phyloP scores from a whole-genome alignment of 2,329 filamentous ascomycete species.

The Colletotrichum sp. region DNA sequence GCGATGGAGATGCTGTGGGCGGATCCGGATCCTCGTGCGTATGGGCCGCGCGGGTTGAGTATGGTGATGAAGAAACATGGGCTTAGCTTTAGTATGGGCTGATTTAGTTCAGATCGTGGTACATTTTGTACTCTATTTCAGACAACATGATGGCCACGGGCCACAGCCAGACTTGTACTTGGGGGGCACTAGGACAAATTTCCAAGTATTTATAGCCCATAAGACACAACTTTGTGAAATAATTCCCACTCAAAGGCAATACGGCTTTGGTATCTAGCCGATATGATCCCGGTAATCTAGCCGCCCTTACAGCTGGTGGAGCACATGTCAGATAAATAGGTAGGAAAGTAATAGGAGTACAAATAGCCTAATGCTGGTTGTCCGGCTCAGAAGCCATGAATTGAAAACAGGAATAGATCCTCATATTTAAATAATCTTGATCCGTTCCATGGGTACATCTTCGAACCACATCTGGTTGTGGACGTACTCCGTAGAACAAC shows the following conservation, averaged over 20 bases:
- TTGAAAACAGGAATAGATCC: no score
- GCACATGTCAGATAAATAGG: no score
- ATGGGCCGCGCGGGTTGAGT: not conserved
- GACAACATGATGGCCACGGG: rapidly evolving
- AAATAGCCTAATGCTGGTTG: no score
- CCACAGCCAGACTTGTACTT: rapidly evolving
- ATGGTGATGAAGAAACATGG: not conserved
- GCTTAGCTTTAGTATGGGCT: not conserved
- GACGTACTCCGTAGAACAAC: not conserved
- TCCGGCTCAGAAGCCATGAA: no score
- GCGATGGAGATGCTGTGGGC: not conserved
- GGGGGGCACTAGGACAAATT: no score
- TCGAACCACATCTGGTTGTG: not conserved
- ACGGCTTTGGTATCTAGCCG: no score
- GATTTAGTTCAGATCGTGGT: rapidly evolving
- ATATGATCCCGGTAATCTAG: no score
- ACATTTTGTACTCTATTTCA: not conserved
- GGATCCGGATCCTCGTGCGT: not conserved
- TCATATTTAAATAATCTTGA: not conserved
- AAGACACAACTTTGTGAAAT: no score
- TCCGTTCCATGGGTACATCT: not conserved
- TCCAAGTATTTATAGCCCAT: no score
- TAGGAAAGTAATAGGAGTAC: no score
- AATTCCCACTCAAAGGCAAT: no score
- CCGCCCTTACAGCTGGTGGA: no score